These are phyloP conservation scores for Schizophyllum commune DNA, from an alignment of 1,284 basidiomycete species.

Conservation along the genomic window DNA sequence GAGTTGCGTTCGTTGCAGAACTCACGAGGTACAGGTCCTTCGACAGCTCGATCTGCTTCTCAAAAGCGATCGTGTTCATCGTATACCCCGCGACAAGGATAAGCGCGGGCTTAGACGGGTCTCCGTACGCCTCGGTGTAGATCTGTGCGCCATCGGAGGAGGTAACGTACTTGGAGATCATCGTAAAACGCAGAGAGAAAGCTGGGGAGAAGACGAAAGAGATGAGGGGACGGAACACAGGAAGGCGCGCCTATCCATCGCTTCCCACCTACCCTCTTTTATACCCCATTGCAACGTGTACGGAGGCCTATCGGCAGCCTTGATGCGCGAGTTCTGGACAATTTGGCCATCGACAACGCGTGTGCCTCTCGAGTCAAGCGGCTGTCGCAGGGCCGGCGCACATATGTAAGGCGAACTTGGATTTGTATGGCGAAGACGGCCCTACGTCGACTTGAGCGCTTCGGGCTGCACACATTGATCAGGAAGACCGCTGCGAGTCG, in stretches of 20 bases:
- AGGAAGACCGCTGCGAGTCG: no score
- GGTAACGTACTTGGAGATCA: not conserved
- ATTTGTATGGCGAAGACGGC: no score
- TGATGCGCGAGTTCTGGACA: no score
- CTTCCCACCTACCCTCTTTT: not conserved
- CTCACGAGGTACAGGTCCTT: constrained; percentile 22
- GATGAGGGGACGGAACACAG: no score
- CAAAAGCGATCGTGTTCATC: constrained; percentile 27
- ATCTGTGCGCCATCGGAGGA: constrained; percentile 25
- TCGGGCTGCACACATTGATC: no score
- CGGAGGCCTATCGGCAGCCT: not conserved
- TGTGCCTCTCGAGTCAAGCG: no score
- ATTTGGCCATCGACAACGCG: no score
- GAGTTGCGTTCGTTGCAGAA: not conserved
- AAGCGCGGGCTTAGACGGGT: constrained; percentile 28
- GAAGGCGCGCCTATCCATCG: not conserved
- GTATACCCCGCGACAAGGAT: constrained; percentile 36
- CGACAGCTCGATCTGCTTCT: constrained; percentile 15
- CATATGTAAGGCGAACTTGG: no score
- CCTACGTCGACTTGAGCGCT: no score
- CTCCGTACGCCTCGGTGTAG: constrained; percentile 31
- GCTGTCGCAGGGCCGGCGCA: no score
- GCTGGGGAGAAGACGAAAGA: not conserved
- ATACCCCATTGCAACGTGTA: not conserved
- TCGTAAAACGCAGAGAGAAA: not conserved